Evolutionary conservation across 2,329 filamentous ascomycete species (phyloP).

Genomic region (Periglandula ipomoeae): DNA sequence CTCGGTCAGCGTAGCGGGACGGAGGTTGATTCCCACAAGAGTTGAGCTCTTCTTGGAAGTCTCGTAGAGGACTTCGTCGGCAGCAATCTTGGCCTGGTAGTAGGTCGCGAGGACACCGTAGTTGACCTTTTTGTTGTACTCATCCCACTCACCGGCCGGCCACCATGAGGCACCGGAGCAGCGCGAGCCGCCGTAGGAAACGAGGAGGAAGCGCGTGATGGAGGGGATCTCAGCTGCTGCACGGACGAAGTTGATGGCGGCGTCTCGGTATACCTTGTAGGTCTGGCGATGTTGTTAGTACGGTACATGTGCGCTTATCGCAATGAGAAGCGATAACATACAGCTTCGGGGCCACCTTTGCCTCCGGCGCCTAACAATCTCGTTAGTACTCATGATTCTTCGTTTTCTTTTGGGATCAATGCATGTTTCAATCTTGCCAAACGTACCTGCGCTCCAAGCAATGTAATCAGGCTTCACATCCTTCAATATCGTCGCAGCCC

Average conservation of each 20-base stretch:
- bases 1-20: slow-evolving; percentile 41
- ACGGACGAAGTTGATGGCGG: slow-evolving; percentile 52
- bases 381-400: background rate
- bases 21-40: slow-evolving; percentile 43
- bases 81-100: slow-evolving; percentile 51
- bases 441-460: slow-evolving; percentile 50
- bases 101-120: slow-evolving; percentile 38
- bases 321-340: slow-evolving; percentile 14
- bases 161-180: slow-evolving; percentile 46
- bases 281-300: slow-evolving; percentile 27
- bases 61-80: slow-evolving; percentile 47
- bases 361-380: slow-evolving; percentile 43
- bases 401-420: background rate
- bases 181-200: slow-evolving; percentile 52
- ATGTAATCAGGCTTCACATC: slow-evolving; percentile 55
- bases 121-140: slow-evolving; percentile 32
- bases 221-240: slow-evolving; percentile 44
- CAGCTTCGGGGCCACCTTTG: slow-evolving; percentile 44
- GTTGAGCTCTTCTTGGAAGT: slow-evolving; percentile 30
- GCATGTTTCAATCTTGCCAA: too few relatives aligned
- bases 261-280: slow-evolving; percentile 52
- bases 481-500: slow-evolving; percentile 54
- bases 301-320: background rate
- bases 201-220: slow-evolving; percentile 53
- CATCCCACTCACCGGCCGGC: slow-evolving; percentile 39